Evolutionary conservation across 169 alveolate species (phyloP), one percentile per base, ranked within the genome.

Genomic region (Cardiosporidium cionae): DNA sequence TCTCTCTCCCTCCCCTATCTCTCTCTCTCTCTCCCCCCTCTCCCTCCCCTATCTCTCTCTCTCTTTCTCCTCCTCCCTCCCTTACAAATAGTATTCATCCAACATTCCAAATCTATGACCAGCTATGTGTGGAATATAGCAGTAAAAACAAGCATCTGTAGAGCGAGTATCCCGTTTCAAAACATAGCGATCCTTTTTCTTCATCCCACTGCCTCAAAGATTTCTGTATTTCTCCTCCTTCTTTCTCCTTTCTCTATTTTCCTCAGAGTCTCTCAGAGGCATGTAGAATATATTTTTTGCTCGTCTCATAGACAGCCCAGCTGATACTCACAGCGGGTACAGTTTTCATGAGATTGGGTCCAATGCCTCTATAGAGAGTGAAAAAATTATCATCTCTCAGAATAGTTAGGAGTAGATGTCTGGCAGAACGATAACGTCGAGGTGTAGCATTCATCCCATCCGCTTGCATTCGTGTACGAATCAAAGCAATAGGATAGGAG

Each of bases 311-410:
- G 35, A 80, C 78, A 22, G 71, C 67, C 86, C 86, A 80, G 22
- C 79, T 67, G 34, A 80, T 66, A 34, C 78, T 63, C 52, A 80
- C 83, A 28, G 86, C 86, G 0, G 86, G 86, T 23, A 80, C 83
- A 16, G 86, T 80, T 74, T 76, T 80, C 71, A 73, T 52, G 44
- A 78, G 68, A 69, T 80, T 80, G 5, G 86, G 80, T 52, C 76
- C 62, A 7, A 80, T 53, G 16, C 86, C 86, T 28, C 83, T 9
- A 70, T 74, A 80, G 23, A 80, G 69, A 9, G 80, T 80, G 0
- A 74, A 68, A 2, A 58, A 9, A 9, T 82, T 82, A 22, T 76
- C 86, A 23, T 72, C 77, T n/a, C 71, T 52, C 28, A 74, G 28
- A 25, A 76, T 77, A 2, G 66, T 66, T 5, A 70, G 71, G 7